Conservation (phyloP, 805 yeast genomes). For the Kockiozyma suomiensis region DNA sequence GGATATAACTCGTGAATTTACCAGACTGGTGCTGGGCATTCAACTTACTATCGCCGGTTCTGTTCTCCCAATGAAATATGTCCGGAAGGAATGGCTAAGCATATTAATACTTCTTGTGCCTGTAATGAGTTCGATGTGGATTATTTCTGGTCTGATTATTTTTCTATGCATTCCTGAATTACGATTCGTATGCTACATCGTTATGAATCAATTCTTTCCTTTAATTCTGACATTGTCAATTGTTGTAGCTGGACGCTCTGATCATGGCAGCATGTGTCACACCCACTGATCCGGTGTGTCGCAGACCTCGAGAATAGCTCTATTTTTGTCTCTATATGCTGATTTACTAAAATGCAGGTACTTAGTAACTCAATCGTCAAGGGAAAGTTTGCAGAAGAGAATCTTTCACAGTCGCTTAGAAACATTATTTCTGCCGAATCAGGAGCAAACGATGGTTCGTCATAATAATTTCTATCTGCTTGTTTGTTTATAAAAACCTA, state of each 20-base stretch:
- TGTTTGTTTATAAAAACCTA: not conserved
- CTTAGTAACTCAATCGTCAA: slow-evolving; percentile 47
- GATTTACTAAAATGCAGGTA: not conserved
- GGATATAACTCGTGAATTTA: slow-evolving; percentile 58
- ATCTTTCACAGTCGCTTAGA: slow-evolving; percentile 63
- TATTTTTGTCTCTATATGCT: not conserved
- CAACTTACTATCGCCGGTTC: slow-evolving; percentile 75
- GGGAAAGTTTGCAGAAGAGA: slow-evolving; percentile 66
- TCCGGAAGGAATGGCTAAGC: slow-evolving; percentile 60
- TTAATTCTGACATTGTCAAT: slow-evolving; percentile 38
- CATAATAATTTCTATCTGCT: not conserved
- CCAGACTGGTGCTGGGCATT: slow-evolving; percentile 66
- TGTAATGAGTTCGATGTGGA: slow-evolving; percentile 73
- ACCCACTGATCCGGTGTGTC: slow-evolving; percentile 76
- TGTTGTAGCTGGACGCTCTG: slow-evolving; percentile 49
- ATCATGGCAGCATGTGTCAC: slow-evolving; percentile 71
- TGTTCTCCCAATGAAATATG: slow-evolving; percentile 68
- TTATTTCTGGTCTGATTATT: slow-evolving; percentile 62
- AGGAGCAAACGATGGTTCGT: slow-evolving; percentile 61
- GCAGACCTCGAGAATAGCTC: slow-evolving; percentile 55
- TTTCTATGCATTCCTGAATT: slow-evolving; percentile 64
- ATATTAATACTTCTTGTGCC: slow-evolving; percentile 62
- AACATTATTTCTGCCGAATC: slow-evolving; percentile 69
- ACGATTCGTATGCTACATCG: slow-evolving; percentile 38
- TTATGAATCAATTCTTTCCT: not conserved